phyloP scores from a whole-genome alignment of 75 land plant species.

The Gnetum montanum region DNA sequence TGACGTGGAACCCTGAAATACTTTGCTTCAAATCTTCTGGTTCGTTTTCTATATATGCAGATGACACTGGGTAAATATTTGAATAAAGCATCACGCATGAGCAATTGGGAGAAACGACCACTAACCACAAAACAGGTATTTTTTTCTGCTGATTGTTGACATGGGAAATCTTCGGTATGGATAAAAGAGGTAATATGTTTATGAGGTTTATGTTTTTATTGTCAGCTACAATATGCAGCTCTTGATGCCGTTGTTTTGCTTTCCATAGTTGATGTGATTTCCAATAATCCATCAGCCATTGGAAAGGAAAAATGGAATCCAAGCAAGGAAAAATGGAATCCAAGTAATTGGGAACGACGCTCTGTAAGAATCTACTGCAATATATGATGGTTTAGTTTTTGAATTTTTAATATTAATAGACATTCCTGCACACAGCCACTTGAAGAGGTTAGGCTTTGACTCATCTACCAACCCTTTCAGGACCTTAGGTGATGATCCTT shows the following conservation, averaged over 20 bases:
- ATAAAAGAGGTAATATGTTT: no score
- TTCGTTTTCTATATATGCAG: constrained; percentile 16
- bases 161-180: not conserved
- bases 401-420: no score
- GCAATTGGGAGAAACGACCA: constrained; percentile 77
- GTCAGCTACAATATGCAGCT: constrained; percentile 80
- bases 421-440: no score
- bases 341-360: constrained; percentile 1
- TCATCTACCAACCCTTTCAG: no score
- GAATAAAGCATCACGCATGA: constrained; percentile 60
- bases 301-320: constrained; percentile 3
- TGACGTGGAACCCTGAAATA: no score
- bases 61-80: constrained; percentile 52
- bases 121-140: constrained; percentile 47
- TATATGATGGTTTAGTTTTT: no score
- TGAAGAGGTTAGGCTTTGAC: no score
- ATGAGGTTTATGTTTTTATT: no score
- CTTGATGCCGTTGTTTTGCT: constrained; percentile 83
- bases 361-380: constrained; percentile 1
- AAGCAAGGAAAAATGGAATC: no score
- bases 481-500: no score
- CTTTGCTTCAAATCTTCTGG: no score
- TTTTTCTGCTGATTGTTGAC: not conserved
- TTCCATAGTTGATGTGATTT: constrained; percentile 28
- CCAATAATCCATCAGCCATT: not conserved